Conservation (phyloP, 768 basidiomycete genomes). For the Gloeostereum incarnatum region DNA sequence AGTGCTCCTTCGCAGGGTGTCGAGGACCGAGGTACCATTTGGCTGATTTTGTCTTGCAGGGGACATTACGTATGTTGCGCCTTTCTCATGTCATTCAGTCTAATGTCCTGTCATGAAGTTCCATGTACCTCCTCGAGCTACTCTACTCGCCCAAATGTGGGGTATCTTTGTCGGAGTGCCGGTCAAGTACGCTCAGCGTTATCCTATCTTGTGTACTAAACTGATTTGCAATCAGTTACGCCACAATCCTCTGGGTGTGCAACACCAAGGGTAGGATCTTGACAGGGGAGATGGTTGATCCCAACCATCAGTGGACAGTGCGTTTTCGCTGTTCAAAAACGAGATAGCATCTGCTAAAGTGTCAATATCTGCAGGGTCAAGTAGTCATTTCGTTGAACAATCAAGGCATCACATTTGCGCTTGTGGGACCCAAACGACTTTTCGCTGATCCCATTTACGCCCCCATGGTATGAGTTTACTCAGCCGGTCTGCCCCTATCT, state of each 20-base stretch:
- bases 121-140: slow-evolving; percentile 15
- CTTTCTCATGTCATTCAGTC: background rate
- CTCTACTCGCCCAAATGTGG: slow-evolving; percentile 14
- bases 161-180: slow-evolving; percentile 16
- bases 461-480: slow-evolving; percentile 11
- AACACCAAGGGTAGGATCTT: slow-evolving; percentile 13
- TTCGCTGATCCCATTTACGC: slow-evolving; percentile 14
- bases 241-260: slow-evolving; percentile 12
- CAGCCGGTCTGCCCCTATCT: background rate
- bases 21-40: background rate
- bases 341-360: too few species aligned
- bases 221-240: slow-evolving; percentile 8
- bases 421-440: slow-evolving; percentile 14
- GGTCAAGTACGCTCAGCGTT: slow-evolving; percentile 15
- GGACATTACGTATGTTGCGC: slow-evolving; percentile 13
- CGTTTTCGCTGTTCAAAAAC: background rate
- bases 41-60: slow-evolving; percentile 3
- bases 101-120: slow-evolving; percentile 6
- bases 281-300: slow-evolving; percentile 11
- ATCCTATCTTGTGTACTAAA: background rate
- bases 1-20: slow-evolving; percentile 1
- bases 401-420: slow-evolving; percentile 15
- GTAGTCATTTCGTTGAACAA: slow-evolving; percentile 16
- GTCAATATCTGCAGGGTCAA: slow-evolving; percentile 10
- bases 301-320: slow-evolving; percentile 17